phyloP scores from a whole-genome alignment of 1,139 yeast genomes.

The Hyphopichia fennica region DNA sequence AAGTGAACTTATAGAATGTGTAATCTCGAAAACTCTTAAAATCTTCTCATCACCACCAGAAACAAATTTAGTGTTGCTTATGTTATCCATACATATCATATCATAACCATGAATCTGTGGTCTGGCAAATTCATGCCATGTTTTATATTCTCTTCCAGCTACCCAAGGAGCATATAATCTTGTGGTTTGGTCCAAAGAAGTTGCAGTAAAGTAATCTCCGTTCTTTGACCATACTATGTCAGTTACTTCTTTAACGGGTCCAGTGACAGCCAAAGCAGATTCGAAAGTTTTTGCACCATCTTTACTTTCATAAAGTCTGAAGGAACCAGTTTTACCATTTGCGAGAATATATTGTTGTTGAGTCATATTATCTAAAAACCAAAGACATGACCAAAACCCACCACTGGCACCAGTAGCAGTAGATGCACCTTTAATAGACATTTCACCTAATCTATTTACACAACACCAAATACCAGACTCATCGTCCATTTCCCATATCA shows the following conservation, averaged over 20 bases:
- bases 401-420: slow-evolving; percentile 99
- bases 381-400: slow-evolving; percentile 90
- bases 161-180: slow-evolving; percentile 72
- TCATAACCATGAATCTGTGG: slow-evolving; percentile 99
- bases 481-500: slow-evolving; percentile 93
- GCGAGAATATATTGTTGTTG: slow-evolving; percentile 60
- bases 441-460: slow-evolving; percentile 78
- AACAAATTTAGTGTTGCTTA: slow-evolving; percentile 65
- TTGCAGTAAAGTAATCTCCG: slow-evolving; percentile 70
- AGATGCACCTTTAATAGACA: slow-evolving; percentile 93
- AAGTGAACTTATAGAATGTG: slow-evolving; percentile 71
- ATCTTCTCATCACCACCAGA: slow-evolving; percentile 98
- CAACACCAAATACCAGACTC: slow-evolving; percentile 92
- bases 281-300: slow-evolving; percentile 46
- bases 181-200: slow-evolving; percentile 91
- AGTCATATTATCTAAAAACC: slow-evolving; percentile 54
- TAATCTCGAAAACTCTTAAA: slow-evolving; percentile 84
- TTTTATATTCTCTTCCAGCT: slow-evolving; percentile 22
- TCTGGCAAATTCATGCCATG: slow-evolving; percentile 92
- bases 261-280: slow-evolving; percentile 66
- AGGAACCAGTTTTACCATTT: slow-evolving; percentile 89
- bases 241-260: slow-evolving; percentile 72
- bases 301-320: slow-evolving; percentile 68
- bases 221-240: slow-evolving; percentile 76
- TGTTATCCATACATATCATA: slow-evolving; percentile 77